Evolutionary conservation across 2,329 filamentous ascomycete genomes (phyloP).

Genomic region (Diplocarpon mali): DNA sequence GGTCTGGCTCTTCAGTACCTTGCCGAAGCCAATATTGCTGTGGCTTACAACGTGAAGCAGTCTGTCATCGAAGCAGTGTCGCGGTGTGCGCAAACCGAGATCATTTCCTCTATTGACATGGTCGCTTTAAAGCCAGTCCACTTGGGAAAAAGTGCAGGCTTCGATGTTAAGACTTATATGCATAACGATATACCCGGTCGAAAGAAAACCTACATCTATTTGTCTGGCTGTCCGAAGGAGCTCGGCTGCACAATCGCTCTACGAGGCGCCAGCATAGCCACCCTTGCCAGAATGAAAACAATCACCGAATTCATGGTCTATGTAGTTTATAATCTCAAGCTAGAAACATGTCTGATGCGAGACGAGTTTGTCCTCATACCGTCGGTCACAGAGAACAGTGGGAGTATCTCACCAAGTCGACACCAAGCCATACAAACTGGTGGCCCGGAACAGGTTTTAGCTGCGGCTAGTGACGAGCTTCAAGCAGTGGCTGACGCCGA

Average conservation of each 20-base stretch:
- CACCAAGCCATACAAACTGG: constrained; percentile 13
- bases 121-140: constrained; percentile 63
- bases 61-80: constrained; percentile 93
- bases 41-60: constrained; percentile 92
- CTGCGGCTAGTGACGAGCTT: constrained; percentile 21
- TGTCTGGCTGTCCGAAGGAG: constrained; percentile 81
- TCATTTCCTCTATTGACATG: constrained; percentile 93
- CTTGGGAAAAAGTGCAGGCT: constrained; percentile 71
- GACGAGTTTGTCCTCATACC: constrained; percentile 87
- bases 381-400: constrained; percentile 40
- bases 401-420: constrained; percentile 30
- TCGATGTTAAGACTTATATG: constrained; percentile 93
- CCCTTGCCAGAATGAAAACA: constrained; percentile 70
- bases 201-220: constrained; percentile 92
- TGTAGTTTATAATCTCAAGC: constrained; percentile 92
- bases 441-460: constrained; percentile 10
- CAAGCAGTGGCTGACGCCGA: constrained; percentile 14
- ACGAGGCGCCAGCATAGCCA: constrained; percentile 62
- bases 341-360: constrained; percentile 87
- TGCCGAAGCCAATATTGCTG: constrained; percentile 79
- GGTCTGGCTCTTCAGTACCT: constrained; percentile 83
- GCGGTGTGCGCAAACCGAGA: constrained; percentile 79
- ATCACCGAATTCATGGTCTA: constrained; percentile 99
- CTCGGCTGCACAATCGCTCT: constrained; percentile 92
- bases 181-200: constrained; percentile 60